Percentiles rank a stretch among this genome's conserved stretches.
These are phyloP conservation scores for Amanita subjunquillea DNA, from an alignment of 768 basidiomycete species.

Conservation along the genomic window DNA sequence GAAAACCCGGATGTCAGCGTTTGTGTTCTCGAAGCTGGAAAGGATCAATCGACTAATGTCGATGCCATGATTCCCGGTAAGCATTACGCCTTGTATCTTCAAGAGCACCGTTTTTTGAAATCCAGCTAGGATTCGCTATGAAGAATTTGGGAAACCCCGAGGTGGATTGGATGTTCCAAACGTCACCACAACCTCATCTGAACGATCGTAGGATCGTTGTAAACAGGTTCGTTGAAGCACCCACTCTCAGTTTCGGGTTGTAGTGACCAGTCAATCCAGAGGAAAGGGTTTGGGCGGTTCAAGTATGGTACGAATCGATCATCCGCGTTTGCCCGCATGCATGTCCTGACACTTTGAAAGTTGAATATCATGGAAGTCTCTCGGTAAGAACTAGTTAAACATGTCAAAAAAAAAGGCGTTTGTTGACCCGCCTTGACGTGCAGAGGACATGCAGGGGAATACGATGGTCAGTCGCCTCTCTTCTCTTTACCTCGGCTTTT, in stretches of 20 bases:
- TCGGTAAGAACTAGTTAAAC: background rate
- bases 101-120: background rate
- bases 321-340: background rate
- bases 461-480: background rate
- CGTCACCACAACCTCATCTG: background rate
- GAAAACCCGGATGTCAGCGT: slow-evolving; percentile 23
- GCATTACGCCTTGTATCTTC: background rate
- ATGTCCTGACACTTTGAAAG: background rate
- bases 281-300: slow-evolving; percentile 9
- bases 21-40: slow-evolving; percentile 26
- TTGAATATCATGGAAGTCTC: slow-evolving; percentile 4
- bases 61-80: slow-evolving; percentile 2
- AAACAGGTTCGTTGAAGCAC: background rate
- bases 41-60: background rate
- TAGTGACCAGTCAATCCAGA: background rate
- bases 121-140: background rate
- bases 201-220: background rate
- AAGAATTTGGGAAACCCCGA: slow-evolving; percentile 4
- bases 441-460: slow-evolving; percentile 1
- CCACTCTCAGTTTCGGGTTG: background rate
- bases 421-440: background rate
- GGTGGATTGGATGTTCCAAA: slow-evolving; percentile 2
- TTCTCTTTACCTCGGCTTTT: background rate
- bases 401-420: background rate
- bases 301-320: background rate